Conservation (phyloP, 352 stramenopile genomes). For the Plasmopara halstedii region DNA sequence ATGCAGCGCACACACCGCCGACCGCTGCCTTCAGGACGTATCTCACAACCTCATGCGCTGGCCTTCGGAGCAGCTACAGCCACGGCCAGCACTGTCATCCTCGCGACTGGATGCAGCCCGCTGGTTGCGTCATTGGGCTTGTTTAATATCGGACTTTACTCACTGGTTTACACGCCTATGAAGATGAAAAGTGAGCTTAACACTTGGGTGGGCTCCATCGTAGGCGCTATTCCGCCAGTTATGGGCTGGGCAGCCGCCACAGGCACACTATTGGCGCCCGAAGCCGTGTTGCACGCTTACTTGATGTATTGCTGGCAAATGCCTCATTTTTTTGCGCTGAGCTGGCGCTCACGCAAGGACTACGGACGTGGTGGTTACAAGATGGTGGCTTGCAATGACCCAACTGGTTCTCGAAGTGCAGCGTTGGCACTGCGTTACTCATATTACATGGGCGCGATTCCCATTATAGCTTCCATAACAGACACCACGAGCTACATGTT, state of each 20-base stretch:
- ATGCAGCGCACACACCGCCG: slow-evolving; percentile 97
- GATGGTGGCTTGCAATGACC: slow-evolving; percentile 93
- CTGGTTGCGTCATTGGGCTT: slow-evolving; percentile 92
- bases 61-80: slow-evolving; percentile 82
- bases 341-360: slow-evolving; percentile 93
- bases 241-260: slow-evolving; percentile 98
- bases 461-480: slow-evolving; percentile 85
- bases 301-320: slow-evolving; percentile 99
- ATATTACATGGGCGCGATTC: slow-evolving; percentile 91
- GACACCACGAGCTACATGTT: slow-evolving; percentile 99
- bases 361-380: slow-evolving; percentile 89
- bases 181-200: slow-evolving; percentile 96
- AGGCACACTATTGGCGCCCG: slow-evolving; percentile 60
- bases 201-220: slow-evolving; percentile 97
- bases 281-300: slow-evolving; percentile 70
- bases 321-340: slow-evolving; percentile 99
- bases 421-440: slow-evolving; percentile 92
- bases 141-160: slow-evolving; percentile 97
- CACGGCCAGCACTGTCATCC: slow-evolving; percentile 79
- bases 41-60: slow-evolving; percentile 72
- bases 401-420: slow-evolving; percentile 89
- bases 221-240: slow-evolving; percentile 97
- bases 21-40: slow-evolving; percentile 87
- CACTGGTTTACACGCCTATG: slow-evolving; percentile 98
- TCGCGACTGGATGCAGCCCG: slow-evolving; percentile 91